Percentiles rank a stretch among this genome's conserved stretches.
phyloP scores from a whole-genome alignment of 805 yeast species.

The Komagataella pastoris region DNA sequence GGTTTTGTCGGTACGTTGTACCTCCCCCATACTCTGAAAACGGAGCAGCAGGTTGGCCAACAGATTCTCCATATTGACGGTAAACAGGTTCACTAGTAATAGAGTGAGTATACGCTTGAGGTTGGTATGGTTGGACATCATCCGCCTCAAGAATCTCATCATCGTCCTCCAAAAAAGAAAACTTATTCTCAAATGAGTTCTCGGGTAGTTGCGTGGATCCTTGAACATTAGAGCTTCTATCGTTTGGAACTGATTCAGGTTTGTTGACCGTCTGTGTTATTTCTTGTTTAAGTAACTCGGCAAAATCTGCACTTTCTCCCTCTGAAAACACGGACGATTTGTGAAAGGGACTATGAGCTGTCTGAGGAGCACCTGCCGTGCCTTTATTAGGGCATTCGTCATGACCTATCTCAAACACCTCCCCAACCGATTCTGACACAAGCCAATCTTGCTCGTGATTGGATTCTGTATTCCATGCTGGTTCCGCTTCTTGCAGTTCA shows the following conservation, averaged over 20 bases:
- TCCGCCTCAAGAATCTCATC: constrained; percentile 25
- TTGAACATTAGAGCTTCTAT: neutral
- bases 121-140: constrained; percentile 2
- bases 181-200: constrained; percentile 20
- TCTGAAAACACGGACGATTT: neutral
- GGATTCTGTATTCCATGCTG: neutral
- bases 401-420: neutral
- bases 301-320: neutral
- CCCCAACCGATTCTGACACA: neutral
- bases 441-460: neutral
- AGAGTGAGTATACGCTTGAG: neutral
- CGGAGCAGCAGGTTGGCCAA: neutral
- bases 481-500: neutral
- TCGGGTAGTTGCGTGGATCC: constrained; percentile 5
- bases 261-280: neutral
- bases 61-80: neutral
- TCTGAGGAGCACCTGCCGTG: neutral
- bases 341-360: neutral
- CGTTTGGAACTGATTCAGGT: neutral
- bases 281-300: neutral
- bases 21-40: neutral
- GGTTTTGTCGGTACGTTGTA: neutral
- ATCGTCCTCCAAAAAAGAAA: constrained; percentile 28
- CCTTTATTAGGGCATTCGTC: neutral
- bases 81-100: neutral